phyloP scores from a whole-genome alignment of 1,284 basidiomycete genomes.

The Stygiomarasmius scandens region DNA sequence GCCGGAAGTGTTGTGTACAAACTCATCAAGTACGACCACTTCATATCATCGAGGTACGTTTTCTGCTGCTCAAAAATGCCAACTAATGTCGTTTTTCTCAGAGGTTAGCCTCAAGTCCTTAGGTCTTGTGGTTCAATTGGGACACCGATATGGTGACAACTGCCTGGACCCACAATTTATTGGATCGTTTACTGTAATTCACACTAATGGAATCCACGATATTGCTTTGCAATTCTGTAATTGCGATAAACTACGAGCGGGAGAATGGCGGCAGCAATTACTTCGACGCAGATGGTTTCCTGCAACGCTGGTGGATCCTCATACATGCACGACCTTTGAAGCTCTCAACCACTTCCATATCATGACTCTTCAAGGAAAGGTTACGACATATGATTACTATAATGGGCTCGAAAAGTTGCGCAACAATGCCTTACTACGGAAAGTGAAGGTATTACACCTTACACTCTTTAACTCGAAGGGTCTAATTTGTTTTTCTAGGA shows the following conservation, averaged over 20 bases:
- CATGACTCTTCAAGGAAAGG: constrained; percentile 11
- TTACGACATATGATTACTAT: constrained; percentile 11
- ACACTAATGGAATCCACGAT: constrained; percentile 6
- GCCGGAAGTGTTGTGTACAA: neutral
- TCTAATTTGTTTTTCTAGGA: neutral
- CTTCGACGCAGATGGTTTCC: neutral
- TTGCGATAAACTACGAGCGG: neutral
- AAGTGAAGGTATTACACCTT: neutral
- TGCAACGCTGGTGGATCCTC: neutral
- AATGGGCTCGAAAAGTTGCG: constrained; percentile 13
- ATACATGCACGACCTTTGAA: neutral
- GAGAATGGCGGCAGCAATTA: neutral
- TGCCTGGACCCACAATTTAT: neutral
- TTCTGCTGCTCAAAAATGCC: too few relatives aligned
- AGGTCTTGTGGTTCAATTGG: neutral
- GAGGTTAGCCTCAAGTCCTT: neutral
- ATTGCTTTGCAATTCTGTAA: neutral
- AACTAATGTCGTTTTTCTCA: neutral
- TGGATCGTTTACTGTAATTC: neutral
- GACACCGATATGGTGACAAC: neutral
- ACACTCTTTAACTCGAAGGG: neutral
- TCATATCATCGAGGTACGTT: neutral
- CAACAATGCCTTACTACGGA: constrained; percentile 1
- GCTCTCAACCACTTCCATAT: neutral
- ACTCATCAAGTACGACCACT: neutral